Evolutionary conservation across 306 rosid species (phyloP).

Genomic region (Medicago lupulina): DNA sequence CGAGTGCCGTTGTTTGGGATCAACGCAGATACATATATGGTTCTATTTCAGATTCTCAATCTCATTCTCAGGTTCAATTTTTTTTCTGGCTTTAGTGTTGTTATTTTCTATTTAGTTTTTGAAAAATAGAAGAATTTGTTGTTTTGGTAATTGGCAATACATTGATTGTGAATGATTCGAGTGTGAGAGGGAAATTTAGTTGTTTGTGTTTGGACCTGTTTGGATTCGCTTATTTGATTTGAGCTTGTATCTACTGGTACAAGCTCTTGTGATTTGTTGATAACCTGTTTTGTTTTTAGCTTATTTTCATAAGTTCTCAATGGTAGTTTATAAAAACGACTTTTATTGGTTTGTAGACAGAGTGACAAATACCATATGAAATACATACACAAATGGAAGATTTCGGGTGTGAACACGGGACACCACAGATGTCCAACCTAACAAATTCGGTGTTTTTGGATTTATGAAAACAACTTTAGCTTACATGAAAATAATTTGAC

Average conservation of each 20-base stretch:
- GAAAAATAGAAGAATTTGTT: neutral
- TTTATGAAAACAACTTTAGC: neutral
- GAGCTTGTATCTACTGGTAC: neutral
- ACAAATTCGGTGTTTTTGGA: no score
- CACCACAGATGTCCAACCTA: no score
- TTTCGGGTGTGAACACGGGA: no score
- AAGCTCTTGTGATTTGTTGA: neutral
- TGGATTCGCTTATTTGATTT: no score
- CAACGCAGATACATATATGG: conserved; percentile 67
- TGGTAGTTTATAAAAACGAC: neutral
- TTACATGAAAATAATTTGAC: neutral
- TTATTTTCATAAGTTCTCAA: neutral
- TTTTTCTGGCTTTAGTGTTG: neutral
- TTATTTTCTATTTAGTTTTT: neutral
- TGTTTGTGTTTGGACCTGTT: neutral
- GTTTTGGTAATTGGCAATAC: neutral
- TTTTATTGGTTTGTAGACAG: neutral
- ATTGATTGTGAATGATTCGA: neutral
- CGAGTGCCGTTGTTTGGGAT: conserved; percentile 69
- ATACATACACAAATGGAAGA: no score
- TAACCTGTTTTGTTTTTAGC: neutral
- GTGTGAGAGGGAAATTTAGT: conserved; percentile 9
- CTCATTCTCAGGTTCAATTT: conserved; percentile 58
- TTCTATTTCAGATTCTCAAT: conserved; percentile 60
- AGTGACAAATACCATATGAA: no score